These are phyloP conservation scores for Candida sanyaensis DNA, from an alignment of 1,139 yeast genomes.

Conservation along the genomic window DNA sequence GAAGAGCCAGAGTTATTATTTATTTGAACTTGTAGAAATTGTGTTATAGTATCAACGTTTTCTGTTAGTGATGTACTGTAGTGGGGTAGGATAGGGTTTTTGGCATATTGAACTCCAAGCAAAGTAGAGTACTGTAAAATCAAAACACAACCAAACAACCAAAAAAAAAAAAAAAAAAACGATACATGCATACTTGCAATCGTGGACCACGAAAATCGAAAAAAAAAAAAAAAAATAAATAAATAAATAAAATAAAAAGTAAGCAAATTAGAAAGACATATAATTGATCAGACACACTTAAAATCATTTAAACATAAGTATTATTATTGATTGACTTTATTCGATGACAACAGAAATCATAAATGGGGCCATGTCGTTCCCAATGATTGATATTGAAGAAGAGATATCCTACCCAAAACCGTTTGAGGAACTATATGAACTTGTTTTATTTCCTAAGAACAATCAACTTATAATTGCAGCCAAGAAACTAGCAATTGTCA, in stretches of 20 bases:
- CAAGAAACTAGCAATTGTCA: slow-evolving; percentile 21
- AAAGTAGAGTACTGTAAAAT: not conserved
- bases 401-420: slow-evolving; percentile 21
- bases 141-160: not conserved
- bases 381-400: slow-evolving; percentile 9
- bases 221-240: not conserved
- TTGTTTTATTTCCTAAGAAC: slow-evolving; percentile 28
- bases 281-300: not conserved
- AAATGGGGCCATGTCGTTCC: slow-evolving; percentile 7
- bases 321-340: not conserved
- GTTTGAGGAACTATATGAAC: slow-evolving; percentile 12
- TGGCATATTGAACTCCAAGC: no score
- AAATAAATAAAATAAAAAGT: no score
- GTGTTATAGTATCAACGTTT: no score
- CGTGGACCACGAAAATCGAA: not conserved
- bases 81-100: no score
- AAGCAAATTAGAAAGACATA: not conserved
- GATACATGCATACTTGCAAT: no score
- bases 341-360: not conserved
- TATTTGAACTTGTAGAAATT: no score
- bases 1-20: not conserved
- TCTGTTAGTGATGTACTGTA: no score
- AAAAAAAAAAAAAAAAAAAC: no score
- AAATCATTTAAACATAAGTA: slow-evolving; percentile 24
- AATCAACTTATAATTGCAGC: slow-evolving; percentile 30